Conservation (phyloP, 805 yeast species). For the Wickerhamomyces canadensis region DNA sequence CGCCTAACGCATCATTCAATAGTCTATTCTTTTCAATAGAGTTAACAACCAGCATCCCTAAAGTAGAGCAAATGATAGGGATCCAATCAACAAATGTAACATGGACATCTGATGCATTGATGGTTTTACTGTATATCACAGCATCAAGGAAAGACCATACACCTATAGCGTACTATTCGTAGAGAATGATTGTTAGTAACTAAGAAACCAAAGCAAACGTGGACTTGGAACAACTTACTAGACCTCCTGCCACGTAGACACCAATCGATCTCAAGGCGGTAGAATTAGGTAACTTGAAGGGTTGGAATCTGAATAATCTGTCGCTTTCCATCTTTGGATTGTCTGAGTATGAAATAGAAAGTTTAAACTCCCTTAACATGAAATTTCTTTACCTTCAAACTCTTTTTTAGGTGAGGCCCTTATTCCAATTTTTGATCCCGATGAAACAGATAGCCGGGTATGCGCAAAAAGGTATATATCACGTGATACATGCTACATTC, state of each 20-base stretch:
- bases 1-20: slow-evolving; percentile 28
- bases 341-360: not conserved
- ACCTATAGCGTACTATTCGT: slow-evolving; percentile 62
- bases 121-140: slow-evolving; percentile 76
- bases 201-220: not conserved
- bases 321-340: slow-evolving; percentile 30
- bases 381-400: no score
- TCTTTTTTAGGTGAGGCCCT: no score
- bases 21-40: slow-evolving; percentile 39
- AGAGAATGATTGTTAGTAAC: slow-evolving; percentile 1
- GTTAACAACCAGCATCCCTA: slow-evolving; percentile 79
- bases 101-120: slow-evolving; percentile 82
- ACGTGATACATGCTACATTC: no score
- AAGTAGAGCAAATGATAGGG: slow-evolving; percentile 80
- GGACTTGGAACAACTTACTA: slow-evolving; percentile 17
- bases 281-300: slow-evolving; percentile 65
- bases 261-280: slow-evolving; percentile 66
- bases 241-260: slow-evolving; percentile 69
- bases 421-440: not conserved
- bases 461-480: not conserved
- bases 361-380: not conserved
- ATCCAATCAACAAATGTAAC: slow-evolving; percentile 94
- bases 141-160: slow-evolving; percentile 90
- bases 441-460: not conserved
- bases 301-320: slow-evolving; percentile 59